Evolutionary conservation across 2,329 filamentous ascomycete genomes (phyloP).

Genomic region (Ophiocordyceps robertsii): DNA sequence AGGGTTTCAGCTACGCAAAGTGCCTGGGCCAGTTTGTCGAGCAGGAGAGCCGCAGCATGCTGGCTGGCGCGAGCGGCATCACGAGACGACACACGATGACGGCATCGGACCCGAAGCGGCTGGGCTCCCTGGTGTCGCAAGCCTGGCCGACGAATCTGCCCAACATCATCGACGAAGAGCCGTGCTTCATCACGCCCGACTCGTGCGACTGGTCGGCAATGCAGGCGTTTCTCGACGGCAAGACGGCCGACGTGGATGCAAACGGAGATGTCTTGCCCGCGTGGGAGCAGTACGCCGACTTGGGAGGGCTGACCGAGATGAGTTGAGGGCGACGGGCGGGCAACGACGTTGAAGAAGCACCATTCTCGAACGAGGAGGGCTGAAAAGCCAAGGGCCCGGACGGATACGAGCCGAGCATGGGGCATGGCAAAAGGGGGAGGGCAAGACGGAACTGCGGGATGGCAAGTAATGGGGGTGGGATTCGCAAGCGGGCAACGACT

Average conservation of each 20-base stretch:
- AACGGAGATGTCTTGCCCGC: slow-evolving; percentile 17
- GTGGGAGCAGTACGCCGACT: slow-evolving; percentile 32
- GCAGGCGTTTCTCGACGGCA: slow-evolving; percentile 20
- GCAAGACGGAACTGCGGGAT: background rate
- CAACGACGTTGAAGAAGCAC: background rate
- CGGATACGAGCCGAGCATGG: background rate
- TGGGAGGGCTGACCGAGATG: slow-evolving; percentile 30
- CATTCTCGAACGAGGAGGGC: background rate
- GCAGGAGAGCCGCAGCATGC: slow-evolving; percentile 8
- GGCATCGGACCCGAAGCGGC: slow-evolving; percentile 11
- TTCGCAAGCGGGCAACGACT: background rate
- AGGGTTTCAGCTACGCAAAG: slow-evolving; percentile 13
- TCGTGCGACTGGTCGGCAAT: slow-evolving; percentile 22
- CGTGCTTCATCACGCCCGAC: slow-evolving; percentile 12
- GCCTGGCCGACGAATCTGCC: slow-evolving; percentile 5
- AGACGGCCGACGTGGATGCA: slow-evolving; percentile 4
- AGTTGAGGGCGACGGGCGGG: slow-evolving; percentile 6
- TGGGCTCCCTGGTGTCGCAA: slow-evolving; percentile 5
- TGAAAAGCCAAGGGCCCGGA: background rate
- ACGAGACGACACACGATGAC: slow-evolving; percentile 11
- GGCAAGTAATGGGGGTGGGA: too few relatives aligned
- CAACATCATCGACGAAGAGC: slow-evolving; percentile 12
- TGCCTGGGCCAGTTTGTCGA: slow-evolving; percentile 12
- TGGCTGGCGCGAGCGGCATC: background rate
- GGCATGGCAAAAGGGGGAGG: background rate